Evolutionary conservation across 345 rosid genomes (phyloP), one percentile per base, ranked within the genome.

Genomic region (Lepidium sativum): DNA sequence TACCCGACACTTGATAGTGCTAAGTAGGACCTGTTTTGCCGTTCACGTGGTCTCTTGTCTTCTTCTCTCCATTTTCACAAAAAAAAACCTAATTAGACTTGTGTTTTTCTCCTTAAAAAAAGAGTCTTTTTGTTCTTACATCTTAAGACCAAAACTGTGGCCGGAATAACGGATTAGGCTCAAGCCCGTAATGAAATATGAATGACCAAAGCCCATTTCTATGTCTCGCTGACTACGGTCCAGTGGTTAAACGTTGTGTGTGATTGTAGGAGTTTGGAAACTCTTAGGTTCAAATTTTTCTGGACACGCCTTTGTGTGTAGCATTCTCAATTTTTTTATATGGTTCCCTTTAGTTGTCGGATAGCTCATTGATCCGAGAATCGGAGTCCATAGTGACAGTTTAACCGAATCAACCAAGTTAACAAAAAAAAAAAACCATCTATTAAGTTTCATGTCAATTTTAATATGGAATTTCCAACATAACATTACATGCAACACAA

Each of bases 1-100:
- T 23, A 60, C 25, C 55, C 61, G 67, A 61, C 74, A 70, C 1
- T 25, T 15, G 49, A 44, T 53, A 13, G 62, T 61, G 68, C 39
- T 33, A 18, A 13, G 54, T 52, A 51, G 62, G 68, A 62, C 68
- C 63, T 40, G 29, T 42, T 42, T 60, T 13, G 20, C 58, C 33
- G 42, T 48, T 48, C 65, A 39, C 66, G 27, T 21, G 44, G 35
- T 59, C 8, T 41, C 38, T 69, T 54, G 35, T 63, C 50, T 33
- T 58, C 72, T 57, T 58, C 72, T 48, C 6, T 51, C 35, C 16
- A 60, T 21, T 40, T 16, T 32, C 60, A 39, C 52, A 13, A 31
- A 50, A 65, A 65, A 12, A 4, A 65, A 12, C 12, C 8, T 20
- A 8, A 15, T 27, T 27, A 5, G 33, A 31, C 40, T 10, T 6